Base-by-base conservation (phyloP, 2,329 filamentous ascomycete genomes). In the Peltaster fructicola region DNA sequence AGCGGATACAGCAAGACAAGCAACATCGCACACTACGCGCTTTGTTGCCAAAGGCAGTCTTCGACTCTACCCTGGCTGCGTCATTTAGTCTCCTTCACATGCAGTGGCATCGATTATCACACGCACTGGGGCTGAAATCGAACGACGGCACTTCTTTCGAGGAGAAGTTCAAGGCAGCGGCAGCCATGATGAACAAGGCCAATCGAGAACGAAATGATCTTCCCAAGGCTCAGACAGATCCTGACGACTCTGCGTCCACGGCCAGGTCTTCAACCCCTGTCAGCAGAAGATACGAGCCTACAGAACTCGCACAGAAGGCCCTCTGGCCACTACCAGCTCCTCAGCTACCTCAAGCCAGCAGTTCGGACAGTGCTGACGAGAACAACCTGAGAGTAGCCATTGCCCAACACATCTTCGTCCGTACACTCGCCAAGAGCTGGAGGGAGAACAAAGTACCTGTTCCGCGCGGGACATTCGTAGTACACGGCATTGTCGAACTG, bases 401-500 rank as follows among this genome's bases (percentile, higher is more conserved):
- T 20, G 44, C 43, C 3, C 31, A 41, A 27, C 30, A 33, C 15
- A 33, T 44, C 11, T 47, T 49, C 30, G 13, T 25, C 3, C 16
- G 18, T 26, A 36, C 38, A 1, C 25, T 50, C 6, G 29, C 27
- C 5, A 41, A 43, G 26, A 25, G 36, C 12, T 47, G 45, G 43
- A 48, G 45, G 20, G 38, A 41, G 7, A 40, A 42, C 28, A 42
- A 40, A 17, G 27, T 40, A 5, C 46, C 53, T 17, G 40, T 51
- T 1, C 57, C 59, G 4, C 48, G 57, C 8, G 60, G 60, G 3
- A 49, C 46, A 3, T 50, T 62, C 25, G 30, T 54, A 1, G 50
- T 63, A 8, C 40, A 45, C 2, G 60, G 58, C 4, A 27, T 61
- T 16, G 43, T 64, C 2, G 56, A 62, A 29, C 36, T 63, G 3